These are phyloP conservation scores for Silybum marianum DNA, from an alignment of 129 eudicot genomes.

Conservation along the genomic window DNA sequence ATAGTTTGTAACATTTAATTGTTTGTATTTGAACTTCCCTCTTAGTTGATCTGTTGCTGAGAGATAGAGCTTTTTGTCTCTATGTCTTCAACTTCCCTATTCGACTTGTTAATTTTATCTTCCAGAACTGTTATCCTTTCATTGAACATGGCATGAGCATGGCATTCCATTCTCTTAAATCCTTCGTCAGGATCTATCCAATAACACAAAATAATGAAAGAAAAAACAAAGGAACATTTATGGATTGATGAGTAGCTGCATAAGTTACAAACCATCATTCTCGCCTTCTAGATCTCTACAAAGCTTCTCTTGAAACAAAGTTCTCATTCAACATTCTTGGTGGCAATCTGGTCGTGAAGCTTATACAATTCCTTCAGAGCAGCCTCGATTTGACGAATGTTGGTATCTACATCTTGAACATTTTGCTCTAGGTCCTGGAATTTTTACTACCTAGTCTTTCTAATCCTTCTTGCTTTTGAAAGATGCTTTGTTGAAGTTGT, in stretches of 20 bases:
- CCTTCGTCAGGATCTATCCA: conserved; percentile 76
- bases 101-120: conserved; percentile 49
- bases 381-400: too few relatives aligned
- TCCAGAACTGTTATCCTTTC: conserved; percentile 62
- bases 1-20: too few relatives aligned
- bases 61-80: conserved; percentile 37
- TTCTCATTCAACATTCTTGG: too few relatives aligned
- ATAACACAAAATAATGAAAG: conserved; percentile 18
- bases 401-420: too few relatives aligned
- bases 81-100: conserved; percentile 57
- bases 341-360: too few relatives aligned
- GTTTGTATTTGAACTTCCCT: too few relatives aligned
- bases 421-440: too few relatives aligned
- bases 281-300: conserved; percentile 56
- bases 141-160: too few relatives aligned
- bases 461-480: too few relatives aligned
- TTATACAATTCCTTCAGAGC: too few relatives aligned
- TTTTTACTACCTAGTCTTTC: too few relatives aligned
- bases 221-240: background rate
- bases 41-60: conserved; percentile 13
- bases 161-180: conserved; percentile 63
- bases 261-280: conserved; percentile 56
- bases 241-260: conserved; percentile 2
- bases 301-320: conserved; percentile 52
- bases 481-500: too few relatives aligned